These are phyloP conservation scores for Thielaviopsis musarum DNA, from an alignment of 2,329 filamentous ascomycete species.

Conservation along the genomic window DNA sequence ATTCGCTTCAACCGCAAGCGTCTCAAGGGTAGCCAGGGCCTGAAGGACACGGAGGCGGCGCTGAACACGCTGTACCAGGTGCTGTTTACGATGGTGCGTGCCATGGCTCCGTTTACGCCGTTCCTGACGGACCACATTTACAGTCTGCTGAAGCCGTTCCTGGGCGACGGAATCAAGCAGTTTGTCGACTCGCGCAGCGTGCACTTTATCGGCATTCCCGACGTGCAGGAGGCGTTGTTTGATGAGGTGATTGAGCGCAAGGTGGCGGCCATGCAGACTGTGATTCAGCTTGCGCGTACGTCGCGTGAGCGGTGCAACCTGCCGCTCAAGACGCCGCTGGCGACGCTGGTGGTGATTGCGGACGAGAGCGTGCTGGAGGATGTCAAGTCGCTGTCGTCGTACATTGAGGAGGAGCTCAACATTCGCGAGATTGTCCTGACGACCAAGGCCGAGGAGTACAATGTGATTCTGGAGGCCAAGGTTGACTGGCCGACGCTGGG, in stretches of 20 bases:
- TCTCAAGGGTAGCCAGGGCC: conserved; percentile 56
- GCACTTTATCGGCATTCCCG: conserved; percentile 73
- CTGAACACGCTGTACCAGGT: conserved; percentile 81
- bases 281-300: conserved; percentile 69
- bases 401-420: conserved; percentile 74
- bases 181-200: conserved; percentile 60
- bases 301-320: conserved; percentile 64
- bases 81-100: conserved; percentile 65
- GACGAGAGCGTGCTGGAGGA: conserved; percentile 59
- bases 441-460: conserved; percentile 66
- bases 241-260: conserved; percentile 63
- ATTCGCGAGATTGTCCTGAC: conserved; percentile 65
- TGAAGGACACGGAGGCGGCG: conserved; percentile 61
- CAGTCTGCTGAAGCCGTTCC: conserved; percentile 58
- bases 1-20: conserved; percentile 77
- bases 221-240: conserved; percentile 66
- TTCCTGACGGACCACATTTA: conserved; percentile 87
- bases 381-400: conserved; percentile 59
- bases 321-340: conserved; percentile 68
- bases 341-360: conserved; percentile 69
- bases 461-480: conserved; percentile 64
- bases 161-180: conserved; percentile 41
- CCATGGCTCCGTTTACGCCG: conserved; percentile 73
- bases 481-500: conserved; percentile 80
- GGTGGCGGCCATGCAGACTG: conserved; percentile 71